A percentile compares a stretch with the other conserved stretches of the same genome.
phyloP scores from a whole-genome alignment of 2,329 filamentous ascomycete species.

The Hypoxylon sp. region DNA sequence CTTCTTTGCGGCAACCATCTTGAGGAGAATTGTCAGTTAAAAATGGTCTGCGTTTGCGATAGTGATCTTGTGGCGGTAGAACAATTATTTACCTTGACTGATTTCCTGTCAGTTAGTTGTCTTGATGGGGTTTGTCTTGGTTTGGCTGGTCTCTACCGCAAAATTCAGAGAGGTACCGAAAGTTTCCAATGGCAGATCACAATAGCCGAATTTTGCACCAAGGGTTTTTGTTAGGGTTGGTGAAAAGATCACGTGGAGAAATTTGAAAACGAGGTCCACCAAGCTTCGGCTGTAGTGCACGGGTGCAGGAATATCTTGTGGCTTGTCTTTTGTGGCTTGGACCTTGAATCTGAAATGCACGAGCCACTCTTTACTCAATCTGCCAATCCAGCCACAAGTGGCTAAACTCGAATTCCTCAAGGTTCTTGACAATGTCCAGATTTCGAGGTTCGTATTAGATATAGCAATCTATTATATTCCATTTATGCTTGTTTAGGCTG shows the following conservation, averaged over 20 bases:
- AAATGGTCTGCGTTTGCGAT: conserved; percentile 5
- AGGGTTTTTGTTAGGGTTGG: conserved; percentile 48
- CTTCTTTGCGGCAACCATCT: conserved; percentile 99
- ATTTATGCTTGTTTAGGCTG: not conserved
- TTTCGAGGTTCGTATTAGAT: conserved; percentile 1
- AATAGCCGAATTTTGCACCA: conserved; percentile 44
- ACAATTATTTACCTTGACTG: conserved; percentile 51
- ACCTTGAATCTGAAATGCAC: not conserved
- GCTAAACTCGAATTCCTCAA: conserved; percentile 5
- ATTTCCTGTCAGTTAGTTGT: conserved; percentile 47
- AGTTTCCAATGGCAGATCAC: conserved; percentile 42
- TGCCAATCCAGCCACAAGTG: conserved; percentile 8
- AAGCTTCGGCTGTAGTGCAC: no score
- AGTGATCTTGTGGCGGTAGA: conserved; percentile 5
- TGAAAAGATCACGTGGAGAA: conserved; percentile 42
- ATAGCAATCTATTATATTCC: not conserved
- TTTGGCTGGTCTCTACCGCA: conserved; percentile 48
- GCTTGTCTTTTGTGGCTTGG: not conserved
- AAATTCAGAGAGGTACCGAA: conserved; percentile 47
- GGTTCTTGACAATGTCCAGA: not conserved
- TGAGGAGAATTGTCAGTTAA: conserved; percentile 49
- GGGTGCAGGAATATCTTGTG: not conserved
- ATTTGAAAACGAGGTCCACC: not conserved
- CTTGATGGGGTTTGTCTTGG: conserved; percentile 50
- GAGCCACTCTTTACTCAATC: not conserved